phyloP scores from a whole-genome alignment of 164 flowering plant species.

The Amborella trichopoda region DNA sequence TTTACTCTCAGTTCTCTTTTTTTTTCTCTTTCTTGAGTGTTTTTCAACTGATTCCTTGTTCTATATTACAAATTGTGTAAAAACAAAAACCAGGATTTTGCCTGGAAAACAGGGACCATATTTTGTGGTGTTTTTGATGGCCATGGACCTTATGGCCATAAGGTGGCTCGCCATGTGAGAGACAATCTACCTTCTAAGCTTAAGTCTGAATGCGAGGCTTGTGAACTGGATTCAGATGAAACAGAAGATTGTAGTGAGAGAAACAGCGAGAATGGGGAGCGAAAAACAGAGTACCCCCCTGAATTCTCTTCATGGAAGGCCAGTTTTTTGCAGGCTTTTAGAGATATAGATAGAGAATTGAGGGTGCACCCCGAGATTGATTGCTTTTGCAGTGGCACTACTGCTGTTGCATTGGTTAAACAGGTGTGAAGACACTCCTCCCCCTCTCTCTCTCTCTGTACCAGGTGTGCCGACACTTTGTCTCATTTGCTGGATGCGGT shows the following conservation, averaged over 20 bases:
- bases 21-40: neutral
- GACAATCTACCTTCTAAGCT: slow-evolving; percentile 53
- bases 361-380: slow-evolving; percentile 22
- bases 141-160: slow-evolving; percentile 78
- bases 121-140: slow-evolving; percentile 86
- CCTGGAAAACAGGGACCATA: slow-evolving; percentile 32
- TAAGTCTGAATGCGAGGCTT: slow-evolving; percentile 9
- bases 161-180: slow-evolving; percentile 46
- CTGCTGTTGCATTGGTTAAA: slow-evolving; percentile 53
- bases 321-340: slow-evolving; percentile 32
- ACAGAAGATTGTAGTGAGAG: slow-evolving; percentile 4
- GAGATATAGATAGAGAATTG: slow-evolving; percentile 55
- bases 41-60: neutral
- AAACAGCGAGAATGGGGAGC: neutral
- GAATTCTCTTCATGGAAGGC: slow-evolving; percentile 30
- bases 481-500: too few species aligned
- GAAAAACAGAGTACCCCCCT: neutral
- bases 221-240: slow-evolving; percentile 1
- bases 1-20: neutral
- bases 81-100: slow-evolving; percentile 35
- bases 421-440: too few species aligned
- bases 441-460: too few species aligned
- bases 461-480: too few species aligned
- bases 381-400: slow-evolving; percentile 57
- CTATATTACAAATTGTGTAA: neutral